phyloP scores from a whole-genome alignment of 116 monocot genomes.

The Zostera marina region DNA sequence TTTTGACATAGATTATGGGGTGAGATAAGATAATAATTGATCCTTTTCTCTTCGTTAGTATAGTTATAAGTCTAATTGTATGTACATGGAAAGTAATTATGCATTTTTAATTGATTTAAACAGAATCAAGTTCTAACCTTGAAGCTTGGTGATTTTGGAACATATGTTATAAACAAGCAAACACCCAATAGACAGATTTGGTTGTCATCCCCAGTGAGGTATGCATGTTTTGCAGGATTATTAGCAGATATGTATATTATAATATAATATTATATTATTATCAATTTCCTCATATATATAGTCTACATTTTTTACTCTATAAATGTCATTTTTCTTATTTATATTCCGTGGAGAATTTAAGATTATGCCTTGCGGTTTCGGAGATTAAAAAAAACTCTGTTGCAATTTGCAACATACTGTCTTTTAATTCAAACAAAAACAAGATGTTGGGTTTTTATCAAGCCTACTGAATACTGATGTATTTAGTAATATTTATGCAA shows the following conservation, averaged over 20 bases:
- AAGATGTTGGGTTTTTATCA: too few relatives aligned
- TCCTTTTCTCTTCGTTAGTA: neutral
- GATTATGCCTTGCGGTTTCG: too few relatives aligned
- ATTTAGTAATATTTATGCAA: too few relatives aligned
- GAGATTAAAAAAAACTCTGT: too few relatives aligned
- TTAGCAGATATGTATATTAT: neutral
- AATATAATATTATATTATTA: neutral
- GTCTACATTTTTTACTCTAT: neutral
- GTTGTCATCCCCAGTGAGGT: conserved; percentile 97
- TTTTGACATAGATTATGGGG: conserved; percentile 96
- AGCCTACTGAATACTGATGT: too few relatives aligned
- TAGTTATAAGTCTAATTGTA: neutral
- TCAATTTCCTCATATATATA: neutral
- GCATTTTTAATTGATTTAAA: conserved; percentile 1
- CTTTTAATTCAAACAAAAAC: too few relatives aligned
- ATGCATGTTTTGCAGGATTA: neutral
- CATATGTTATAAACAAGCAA: conserved; percentile 97
- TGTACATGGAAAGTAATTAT: neutral
- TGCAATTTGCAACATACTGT: too few relatives aligned
- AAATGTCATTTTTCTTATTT: too few relatives aligned
- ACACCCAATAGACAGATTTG: conserved; percentile 94
- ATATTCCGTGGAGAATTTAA: too few relatives aligned
- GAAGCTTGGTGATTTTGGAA: conserved; percentile 72
- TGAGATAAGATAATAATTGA: conserved; percentile 7
- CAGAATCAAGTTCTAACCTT: conserved; percentile 96